Conservation (phyloP, 225 moss, liverwort and hornwort genomes). For the Anthoceros angustus region DNA sequence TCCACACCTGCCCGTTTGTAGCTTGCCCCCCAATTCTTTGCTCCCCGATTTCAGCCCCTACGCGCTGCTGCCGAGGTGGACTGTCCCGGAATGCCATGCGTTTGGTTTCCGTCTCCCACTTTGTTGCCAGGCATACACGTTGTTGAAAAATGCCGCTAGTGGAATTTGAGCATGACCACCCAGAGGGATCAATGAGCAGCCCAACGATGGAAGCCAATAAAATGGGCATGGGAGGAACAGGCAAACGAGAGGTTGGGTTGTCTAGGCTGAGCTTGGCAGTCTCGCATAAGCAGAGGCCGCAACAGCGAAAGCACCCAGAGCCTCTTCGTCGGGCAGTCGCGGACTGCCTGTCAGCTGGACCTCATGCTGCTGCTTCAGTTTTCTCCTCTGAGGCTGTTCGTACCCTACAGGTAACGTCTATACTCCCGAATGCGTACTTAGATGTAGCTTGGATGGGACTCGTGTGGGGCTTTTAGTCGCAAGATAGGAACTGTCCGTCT, state of each 20-base stretch:
- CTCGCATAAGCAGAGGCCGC: constrained; percentile 49
- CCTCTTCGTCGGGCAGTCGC: constrained; percentile 89
- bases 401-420: constrained; percentile 63
- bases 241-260: background rate
- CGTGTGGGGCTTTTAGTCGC: background rate
- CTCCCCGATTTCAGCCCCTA: no score
- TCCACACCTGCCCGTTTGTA: no score
- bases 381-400: constrained; percentile 91
- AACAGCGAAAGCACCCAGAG: constrained; percentile 89
- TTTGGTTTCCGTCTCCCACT: no score
- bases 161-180: background rate
- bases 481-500: background rate
- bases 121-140: no score
- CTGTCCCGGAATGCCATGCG: no score
- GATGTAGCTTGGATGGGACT: background rate
- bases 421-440: background rate
- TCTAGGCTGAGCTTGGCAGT: constrained; percentile 2
- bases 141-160: no score
- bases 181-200: background rate
- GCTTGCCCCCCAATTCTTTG: no score
- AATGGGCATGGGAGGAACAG: background rate
- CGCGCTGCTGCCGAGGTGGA: no score
- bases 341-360: constrained; percentile 75
- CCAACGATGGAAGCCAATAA: background rate
- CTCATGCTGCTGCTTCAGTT: constrained; percentile 39